Evolutionary conservation across 768 basidiomycete genomes (phyloP).

Genomic region (Hericium coralloides): DNA sequence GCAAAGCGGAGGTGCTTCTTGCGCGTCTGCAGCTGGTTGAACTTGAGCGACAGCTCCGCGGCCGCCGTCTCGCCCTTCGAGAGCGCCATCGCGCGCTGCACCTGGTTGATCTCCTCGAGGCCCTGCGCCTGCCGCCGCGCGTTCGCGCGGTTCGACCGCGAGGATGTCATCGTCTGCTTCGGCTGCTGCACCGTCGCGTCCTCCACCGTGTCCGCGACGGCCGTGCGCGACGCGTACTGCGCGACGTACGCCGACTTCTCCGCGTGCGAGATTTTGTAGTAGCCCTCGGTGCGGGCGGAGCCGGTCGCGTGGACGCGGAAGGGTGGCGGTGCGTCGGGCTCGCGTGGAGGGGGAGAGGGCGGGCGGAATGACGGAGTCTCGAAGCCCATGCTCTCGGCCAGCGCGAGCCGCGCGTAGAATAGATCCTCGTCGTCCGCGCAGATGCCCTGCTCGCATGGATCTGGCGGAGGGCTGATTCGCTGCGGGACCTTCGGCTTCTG

Average conservation of each 20-base stretch:
- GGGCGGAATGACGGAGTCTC: slow-evolving; percentile 18
- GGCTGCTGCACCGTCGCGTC: slow-evolving; percentile 39
- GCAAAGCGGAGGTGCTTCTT: slow-evolving; percentile 98
- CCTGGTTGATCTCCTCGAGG: slow-evolving; percentile 89
- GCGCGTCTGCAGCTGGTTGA: slow-evolving; percentile 95
- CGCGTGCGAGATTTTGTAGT: slow-evolving; percentile 87
- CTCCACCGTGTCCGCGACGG: slow-evolving; percentile 31
- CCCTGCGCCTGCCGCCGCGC: slow-evolving; percentile 88
- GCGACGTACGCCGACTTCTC: slow-evolving; percentile 91
- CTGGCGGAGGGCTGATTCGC: slow-evolving; percentile 36
- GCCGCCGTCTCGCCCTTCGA: slow-evolving; percentile 69
- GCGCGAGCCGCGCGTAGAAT: slow-evolving; percentile 62
- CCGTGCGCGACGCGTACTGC: slow-evolving; percentile 66
- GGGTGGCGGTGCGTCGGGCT: slow-evolving; percentile 35
- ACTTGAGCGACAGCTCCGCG: slow-evolving; percentile 78
- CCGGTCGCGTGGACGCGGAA: slow-evolving; percentile 76
- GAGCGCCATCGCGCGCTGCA: slow-evolving; percentile 69
- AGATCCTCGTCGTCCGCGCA: slow-evolving; percentile 87
- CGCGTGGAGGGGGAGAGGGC: slow-evolving; percentile 20
- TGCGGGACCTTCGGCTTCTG: slow-evolving; percentile 28
- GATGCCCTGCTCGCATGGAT: slow-evolving; percentile 46
- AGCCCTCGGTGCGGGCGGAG: slow-evolving; percentile 88
- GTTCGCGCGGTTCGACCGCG: slow-evolving; percentile 86
- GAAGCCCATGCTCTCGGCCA: slow-evolving; percentile 29
- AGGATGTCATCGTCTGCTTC: slow-evolving; percentile 55